These are phyloP conservation scores for Hericium alpestre DNA, from an alignment of 768 basidiomycete genomes.

Conservation along the genomic window DNA sequence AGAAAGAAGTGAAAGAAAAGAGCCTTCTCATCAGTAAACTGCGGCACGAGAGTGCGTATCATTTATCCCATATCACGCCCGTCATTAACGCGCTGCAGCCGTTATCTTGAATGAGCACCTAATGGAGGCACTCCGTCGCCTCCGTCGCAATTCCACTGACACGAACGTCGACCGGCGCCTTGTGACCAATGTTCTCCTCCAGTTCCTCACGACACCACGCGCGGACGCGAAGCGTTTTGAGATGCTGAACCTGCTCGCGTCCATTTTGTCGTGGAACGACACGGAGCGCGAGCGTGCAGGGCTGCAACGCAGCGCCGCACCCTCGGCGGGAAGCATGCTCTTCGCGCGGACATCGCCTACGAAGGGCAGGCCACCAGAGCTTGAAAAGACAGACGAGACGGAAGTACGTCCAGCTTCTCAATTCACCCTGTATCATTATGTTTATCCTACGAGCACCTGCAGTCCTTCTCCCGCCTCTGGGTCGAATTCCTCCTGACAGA, in stretches of 20 bases:
- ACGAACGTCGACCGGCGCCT: conserved; percentile 89
- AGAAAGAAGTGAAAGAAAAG: conserved; percentile 93
- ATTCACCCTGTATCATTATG: background rate
- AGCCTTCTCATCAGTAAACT: conserved; percentile 89
- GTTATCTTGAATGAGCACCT: conserved; percentile 97
- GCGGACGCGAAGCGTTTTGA: conserved; percentile 94
- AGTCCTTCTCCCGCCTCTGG: conserved; percentile 97
- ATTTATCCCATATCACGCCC: background rate
- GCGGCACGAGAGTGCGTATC: conserved; percentile 73
- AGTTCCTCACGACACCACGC: conserved; percentile 82
- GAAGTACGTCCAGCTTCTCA: conserved; percentile 39
- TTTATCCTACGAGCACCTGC: background rate
- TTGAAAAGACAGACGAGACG: conserved; percentile 75
- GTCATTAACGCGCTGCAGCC: conserved; percentile 33
- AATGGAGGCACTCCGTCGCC: conserved; percentile 91
- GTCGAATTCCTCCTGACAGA: conserved; percentile 97
- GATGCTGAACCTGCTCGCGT: conserved; percentile 81
- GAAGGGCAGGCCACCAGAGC: conserved; percentile 36
- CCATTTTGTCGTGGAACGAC: conserved; percentile 90
- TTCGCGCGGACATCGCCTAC: conserved; percentile 20
- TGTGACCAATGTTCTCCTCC: conserved; percentile 87
- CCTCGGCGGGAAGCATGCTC: conserved; percentile 8
- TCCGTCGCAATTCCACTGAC: conserved; percentile 72
- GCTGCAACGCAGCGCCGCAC: conserved; percentile 40
- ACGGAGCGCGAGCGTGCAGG: conserved; percentile 87